phyloP scores from a whole-genome alignment of 495 filamentous ascomycete genomes.

The Podospora didyma region DNA sequence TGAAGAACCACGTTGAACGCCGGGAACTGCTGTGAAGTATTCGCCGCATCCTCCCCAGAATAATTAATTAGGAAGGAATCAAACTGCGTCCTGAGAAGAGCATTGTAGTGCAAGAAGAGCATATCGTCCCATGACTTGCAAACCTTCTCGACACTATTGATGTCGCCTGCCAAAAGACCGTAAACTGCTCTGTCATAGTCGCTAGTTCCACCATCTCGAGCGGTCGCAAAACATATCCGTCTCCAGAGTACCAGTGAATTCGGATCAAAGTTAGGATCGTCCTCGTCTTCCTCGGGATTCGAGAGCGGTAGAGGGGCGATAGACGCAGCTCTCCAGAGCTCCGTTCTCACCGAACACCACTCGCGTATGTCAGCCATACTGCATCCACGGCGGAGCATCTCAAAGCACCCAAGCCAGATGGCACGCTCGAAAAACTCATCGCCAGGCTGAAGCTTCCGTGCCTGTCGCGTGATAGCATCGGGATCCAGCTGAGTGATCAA shows the following conservation, averaged over 20 bases:
- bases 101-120: constrained; percentile 86
- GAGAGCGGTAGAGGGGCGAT: constrained; percentile 55
- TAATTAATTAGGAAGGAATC: constrained; percentile 54
- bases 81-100: constrained; percentile 66
- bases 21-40: constrained; percentile 40
- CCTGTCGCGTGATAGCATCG: constrained; percentile 78
- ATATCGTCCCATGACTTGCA: constrained; percentile 84
- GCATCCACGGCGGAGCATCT: constrained; percentile 77
- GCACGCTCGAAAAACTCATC: constrained; percentile 83
- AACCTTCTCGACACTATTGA: constrained; percentile 67
- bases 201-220: constrained; percentile 60
- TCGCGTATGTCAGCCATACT: constrained; percentile 68
- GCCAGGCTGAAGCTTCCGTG: constrained; percentile 64
- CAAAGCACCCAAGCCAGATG: constrained; percentile 84
- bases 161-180: constrained; percentile 78
- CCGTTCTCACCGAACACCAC: constrained; percentile 73
- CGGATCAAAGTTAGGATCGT: constrained; percentile 34
- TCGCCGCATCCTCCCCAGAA: constrained; percentile 37
- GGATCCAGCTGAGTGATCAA: constrained; percentile 91
- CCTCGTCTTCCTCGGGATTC: constrained; percentile 34
- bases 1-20: constrained; percentile 49
- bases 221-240: constrained; percentile 73
- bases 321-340: constrained; percentile 78
- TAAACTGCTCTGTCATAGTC: constrained; percentile 88
- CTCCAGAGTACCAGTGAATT: constrained; percentile 66